Conservation (phyloP, 1,284 basidiomycete genomes). For the Cryptococcus sp. region DNA sequence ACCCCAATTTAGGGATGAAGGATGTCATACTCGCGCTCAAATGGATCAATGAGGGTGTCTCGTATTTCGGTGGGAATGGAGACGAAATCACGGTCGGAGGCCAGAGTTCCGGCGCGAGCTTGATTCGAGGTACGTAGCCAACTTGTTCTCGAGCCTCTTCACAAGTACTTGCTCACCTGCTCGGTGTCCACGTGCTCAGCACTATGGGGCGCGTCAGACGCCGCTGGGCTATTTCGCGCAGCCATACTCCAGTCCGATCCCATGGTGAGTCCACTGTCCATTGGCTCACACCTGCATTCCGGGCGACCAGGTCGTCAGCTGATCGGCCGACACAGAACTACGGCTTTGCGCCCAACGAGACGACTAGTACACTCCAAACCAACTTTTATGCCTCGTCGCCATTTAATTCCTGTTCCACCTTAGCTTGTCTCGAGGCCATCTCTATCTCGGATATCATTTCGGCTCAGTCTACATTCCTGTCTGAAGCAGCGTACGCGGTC, state of each 20-base stretch:
- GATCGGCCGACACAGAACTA: constrained; percentile 60
- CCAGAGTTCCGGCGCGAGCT: constrained; percentile 79
- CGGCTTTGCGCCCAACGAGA: constrained; percentile 64
- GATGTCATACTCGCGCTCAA: constrained; percentile 70
- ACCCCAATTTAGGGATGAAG: constrained; percentile 69
- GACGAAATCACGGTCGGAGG: constrained; percentile 77
- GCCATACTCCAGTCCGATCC: constrained; percentile 83
- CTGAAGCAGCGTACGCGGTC: constrained; percentile 42
- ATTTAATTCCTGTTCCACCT: constrained; percentile 25
- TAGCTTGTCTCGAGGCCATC: constrained; percentile 60
- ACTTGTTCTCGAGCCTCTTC: background rate
- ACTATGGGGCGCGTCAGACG: constrained; percentile 67
- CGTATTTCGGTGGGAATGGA: constrained; percentile 66
- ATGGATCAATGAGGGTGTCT: constrained; percentile 62
- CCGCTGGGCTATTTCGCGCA: constrained; percentile 65
- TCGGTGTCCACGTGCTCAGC: constrained; percentile 44
- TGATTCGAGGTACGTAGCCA: constrained; percentile 63
- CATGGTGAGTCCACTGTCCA: constrained; percentile 60
- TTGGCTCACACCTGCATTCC: background rate
- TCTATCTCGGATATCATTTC: constrained; percentile 60
- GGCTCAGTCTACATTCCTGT: constrained; percentile 57
- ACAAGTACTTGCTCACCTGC: background rate
- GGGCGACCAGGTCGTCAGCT: background rate
- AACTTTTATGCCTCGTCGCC: constrained; percentile 60
- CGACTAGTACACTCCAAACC: constrained; percentile 61